Evolutionary conservation across 2,329 filamentous ascomycete species (phyloP), one percentile per base, ranked within the genome.

Genomic region (Colletotrichum sp.): DNA sequence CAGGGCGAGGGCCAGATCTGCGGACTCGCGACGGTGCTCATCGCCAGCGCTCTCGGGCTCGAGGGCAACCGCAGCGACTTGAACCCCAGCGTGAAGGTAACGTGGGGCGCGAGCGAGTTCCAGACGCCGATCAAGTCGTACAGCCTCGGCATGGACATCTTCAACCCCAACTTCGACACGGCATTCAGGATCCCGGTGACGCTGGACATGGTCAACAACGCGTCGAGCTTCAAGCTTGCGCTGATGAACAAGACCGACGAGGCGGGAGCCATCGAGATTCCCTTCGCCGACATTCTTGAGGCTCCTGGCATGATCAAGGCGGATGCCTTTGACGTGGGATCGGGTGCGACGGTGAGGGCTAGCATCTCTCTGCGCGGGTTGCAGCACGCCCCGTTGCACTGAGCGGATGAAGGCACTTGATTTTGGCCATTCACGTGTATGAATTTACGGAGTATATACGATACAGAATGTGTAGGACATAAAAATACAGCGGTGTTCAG

Each of bases 121-220:
- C 81, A 80, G 67, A 89, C 88, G 0, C 84, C 82, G 2, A 80
- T 83, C 71, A 86, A 87, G 81, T 80, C 82, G 0, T 87, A 89
- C 79, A 82, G 81, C 3, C 86, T 87, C 0, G 88, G 88, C 3
- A 84, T 80, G 4, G 88, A 89, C 66, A 88, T 89, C 77, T 87
- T 86, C 81, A 89, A 88, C 78, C 88, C 88, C 4, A 81, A 83
- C 3, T 89, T 88, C 69, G 87, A 89, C 73, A 83, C 86, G 78
- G 84, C 85, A 0, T 89, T 89, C 80, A 81, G 80, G 9, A 83
- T 89, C 60, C 86, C 87, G 0, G 71, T 89, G 8, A 80, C 80
- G 18, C 82, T 80, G 10, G 81, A 80, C 15, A 77, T 82, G 78
- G 65, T 83, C 2, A 77, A 77, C 36, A 79, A 80, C 52, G 78